These are phyloP conservation scores for Calonectria honghensis DNA, from an alignment of 2,329 filamentous ascomycete genomes.

Conservation along the genomic window DNA sequence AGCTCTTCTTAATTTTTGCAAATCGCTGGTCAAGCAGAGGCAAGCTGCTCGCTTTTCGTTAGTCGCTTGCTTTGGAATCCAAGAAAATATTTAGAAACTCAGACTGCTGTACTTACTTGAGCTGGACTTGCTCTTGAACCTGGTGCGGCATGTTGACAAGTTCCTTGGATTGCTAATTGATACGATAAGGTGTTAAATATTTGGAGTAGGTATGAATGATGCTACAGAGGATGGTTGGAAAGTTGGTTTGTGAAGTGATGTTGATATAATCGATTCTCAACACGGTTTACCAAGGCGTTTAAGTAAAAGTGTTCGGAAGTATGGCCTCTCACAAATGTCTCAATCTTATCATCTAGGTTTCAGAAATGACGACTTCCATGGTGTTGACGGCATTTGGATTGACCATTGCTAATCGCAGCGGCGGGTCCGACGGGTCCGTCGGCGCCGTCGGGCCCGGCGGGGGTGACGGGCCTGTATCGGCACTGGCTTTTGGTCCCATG, in stretches of 20 bases:
- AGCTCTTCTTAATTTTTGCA: conserved; percentile 5
- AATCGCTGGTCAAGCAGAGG: conserved; percentile 26
- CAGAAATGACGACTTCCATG: neutral
- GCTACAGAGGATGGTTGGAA: neutral
- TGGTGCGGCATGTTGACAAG: conserved; percentile 12
- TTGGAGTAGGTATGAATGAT: neutral
- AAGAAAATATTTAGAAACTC: neutral
- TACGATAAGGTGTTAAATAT: neutral
- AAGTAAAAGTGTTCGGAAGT: neutral
- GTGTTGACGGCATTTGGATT: conserved; percentile 8
- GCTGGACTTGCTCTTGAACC: conserved; percentile 10
- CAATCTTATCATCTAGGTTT: neutral
- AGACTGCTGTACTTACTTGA: neutral
- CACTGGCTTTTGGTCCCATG: neutral
- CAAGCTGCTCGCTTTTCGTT: neutral
- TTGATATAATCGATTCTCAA: neutral
- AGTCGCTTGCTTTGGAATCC: neutral
- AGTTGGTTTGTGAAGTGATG: neutral
- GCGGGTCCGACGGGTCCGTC: conserved; percentile 11
- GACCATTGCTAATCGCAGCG: conserved; percentile 17
- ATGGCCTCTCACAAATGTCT: neutral
- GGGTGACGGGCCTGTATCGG: conserved; percentile 13
- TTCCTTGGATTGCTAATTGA: neutral
- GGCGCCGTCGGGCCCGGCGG: conserved; percentile 17
- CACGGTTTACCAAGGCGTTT: neutral